Evolutionary conservation across 2,329 filamentous ascomycete species (phyloP).

Genomic region (Cercospora beticola): DNA sequence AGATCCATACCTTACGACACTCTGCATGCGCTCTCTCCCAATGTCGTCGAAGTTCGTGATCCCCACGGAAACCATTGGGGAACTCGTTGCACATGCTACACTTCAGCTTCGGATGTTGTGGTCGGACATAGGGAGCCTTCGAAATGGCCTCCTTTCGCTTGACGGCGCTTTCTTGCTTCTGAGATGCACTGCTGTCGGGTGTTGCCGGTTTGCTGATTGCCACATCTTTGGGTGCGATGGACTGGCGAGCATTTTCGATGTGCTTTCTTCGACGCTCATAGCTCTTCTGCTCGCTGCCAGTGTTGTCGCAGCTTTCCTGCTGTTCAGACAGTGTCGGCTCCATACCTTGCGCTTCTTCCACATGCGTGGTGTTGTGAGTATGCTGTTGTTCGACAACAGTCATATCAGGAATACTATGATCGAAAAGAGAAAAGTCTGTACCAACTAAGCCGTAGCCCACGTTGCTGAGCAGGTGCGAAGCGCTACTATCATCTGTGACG

Average conservation of each 20-base stretch:
- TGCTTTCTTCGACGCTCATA: conserved; percentile 34
- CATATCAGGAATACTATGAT: conserved; percentile 27
- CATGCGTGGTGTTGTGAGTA: conserved; percentile 20
- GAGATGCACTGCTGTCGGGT: neutral
- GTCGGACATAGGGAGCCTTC: conserved; percentile 61
- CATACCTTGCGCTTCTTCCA: conserved; percentile 26
- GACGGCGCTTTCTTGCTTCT: neutral
- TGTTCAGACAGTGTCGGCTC: conserved; percentile 25
- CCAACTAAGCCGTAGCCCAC: conserved; percentile 31
- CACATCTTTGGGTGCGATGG: conserved; percentile 31
- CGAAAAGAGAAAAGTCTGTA: conserved; percentile 29
- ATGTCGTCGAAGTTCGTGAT: conserved; percentile 66
- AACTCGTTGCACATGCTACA: conserved; percentile 70
- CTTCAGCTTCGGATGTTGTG: conserved; percentile 68
- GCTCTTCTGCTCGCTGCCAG: conserved; percentile 26
- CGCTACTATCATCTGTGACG: conserved; percentile 28
- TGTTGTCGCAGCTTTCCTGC: conserved; percentile 24
- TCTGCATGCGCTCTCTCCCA: conserved; percentile 64
- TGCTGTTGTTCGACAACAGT: conserved; percentile 19
- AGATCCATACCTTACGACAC: conserved; percentile 62
- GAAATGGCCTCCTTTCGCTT: conserved; percentile 39
- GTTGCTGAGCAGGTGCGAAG: conserved; percentile 28
- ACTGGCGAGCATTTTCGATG: conserved; percentile 33
- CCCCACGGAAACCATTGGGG: conserved; percentile 77
- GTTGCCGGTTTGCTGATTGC: conserved; percentile 8